These are phyloP conservation scores for Acanthamoeba castellanii DNA, from an alignment of 208 protist genomes.

Conservation along the genomic window DNA sequence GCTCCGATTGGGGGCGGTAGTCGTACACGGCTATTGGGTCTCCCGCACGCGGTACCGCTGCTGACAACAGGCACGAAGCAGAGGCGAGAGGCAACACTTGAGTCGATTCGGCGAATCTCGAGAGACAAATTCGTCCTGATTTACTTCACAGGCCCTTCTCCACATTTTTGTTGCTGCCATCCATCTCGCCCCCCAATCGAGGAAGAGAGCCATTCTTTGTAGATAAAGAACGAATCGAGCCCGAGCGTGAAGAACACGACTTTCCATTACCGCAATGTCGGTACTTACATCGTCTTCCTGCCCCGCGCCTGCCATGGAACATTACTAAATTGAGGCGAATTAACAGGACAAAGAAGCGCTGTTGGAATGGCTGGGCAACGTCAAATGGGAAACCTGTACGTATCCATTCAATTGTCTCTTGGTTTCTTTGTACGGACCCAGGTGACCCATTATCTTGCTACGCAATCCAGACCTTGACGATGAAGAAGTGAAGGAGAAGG, in stretches of 20 bases:
- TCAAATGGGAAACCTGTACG: conserved; percentile 68
- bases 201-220: conserved; percentile 4
- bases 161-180: neutral
- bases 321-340: too few species aligned
- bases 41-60: neutral
- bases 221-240: neutral
- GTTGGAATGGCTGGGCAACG: conserved; percentile 54
- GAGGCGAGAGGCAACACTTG: neutral
- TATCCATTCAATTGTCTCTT: neutral
- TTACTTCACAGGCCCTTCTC: neutral
- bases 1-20: neutral
- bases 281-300: neutral
- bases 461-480: conserved; percentile 47
- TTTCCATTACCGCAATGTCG: neutral
- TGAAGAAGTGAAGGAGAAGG: conserved; percentile 46
- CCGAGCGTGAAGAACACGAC: neutral
- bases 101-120: neutral
- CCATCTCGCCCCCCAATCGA: neutral
- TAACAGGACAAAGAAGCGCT: conserved; percentile 62
- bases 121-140: neutral
- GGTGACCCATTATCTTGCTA: neutral
- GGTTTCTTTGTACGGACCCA: neutral
- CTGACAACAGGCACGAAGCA: neutral
- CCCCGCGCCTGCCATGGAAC: too few species aligned
- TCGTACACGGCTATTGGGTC: neutral